Base-by-base conservation (phyloP, 106 monocot genomes). In the Narthecium ossifragum region DNA sequence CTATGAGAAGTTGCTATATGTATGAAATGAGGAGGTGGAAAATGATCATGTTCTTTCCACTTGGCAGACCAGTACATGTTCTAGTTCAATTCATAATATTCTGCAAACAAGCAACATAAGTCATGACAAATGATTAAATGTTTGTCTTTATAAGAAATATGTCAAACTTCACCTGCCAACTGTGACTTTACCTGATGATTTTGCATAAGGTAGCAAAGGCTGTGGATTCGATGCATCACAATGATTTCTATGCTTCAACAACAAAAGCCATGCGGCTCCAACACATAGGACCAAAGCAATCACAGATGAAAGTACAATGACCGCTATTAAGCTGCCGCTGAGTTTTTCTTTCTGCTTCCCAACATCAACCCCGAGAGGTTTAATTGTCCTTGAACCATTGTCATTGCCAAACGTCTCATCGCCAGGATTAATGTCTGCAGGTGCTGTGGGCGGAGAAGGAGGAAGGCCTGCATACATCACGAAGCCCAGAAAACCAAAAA, bases 351-450 rank as follows among this genome's bases (percentile, higher is more conserved):
- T 80, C 52, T 28, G 54, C 61, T 77, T 74, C 59, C 68, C 57
- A 33, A 85, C 80, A 80, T 88, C 76, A 32, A 85, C 88, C 8
- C 82, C 93, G 27, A 93, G 70, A 64, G 93, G 93, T 62, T 83
- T 71, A 61, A 85, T 76, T 28, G 73, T 50, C 50, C 88, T 71
- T 27, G 71, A 78, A 76, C 85, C 76, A 17, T 61, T 78, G 30
- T 34, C 70, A 49, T 59, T 77, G 8, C 61, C 69, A 18, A 78
- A 69, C 47, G 67, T 1, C 30, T 72, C 79, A 65, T 70, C 64
- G 26, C 53, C 81, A 69, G 59, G 31, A 69, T 57, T 68, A 51
- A 64, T 34, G 61, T 71, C 48, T 60, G 38, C 60, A 4, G 86
- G 73, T 72, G 69, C 65, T 17, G 62, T 47, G 26, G 93, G 93